Percentiles rank a stretch among this genome's conserved stretches.
These are phyloP conservation scores for Kluyveromyces wickerhamii DNA, from an alignment of 805 yeast genomes.

Conservation along the genomic window DNA sequence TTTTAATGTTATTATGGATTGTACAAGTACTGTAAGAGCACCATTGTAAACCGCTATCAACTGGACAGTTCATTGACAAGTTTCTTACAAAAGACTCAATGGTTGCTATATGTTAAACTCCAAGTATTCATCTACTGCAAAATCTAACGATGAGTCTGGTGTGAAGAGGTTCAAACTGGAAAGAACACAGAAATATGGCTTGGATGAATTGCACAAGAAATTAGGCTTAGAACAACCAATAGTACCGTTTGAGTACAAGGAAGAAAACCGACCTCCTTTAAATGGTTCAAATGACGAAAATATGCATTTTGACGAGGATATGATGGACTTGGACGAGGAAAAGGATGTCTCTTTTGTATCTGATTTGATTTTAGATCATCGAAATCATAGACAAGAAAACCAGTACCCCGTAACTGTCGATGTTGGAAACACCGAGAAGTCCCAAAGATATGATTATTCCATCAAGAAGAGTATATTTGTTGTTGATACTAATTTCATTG, in stretches of 20 bases:
- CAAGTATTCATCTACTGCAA: conserved; percentile 1
- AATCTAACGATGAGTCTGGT: background rate
- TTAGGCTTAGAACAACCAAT: background rate
- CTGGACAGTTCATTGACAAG: too few relatives aligned
- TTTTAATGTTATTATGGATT: too few relatives aligned
- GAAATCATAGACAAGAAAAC: conserved; percentile 6
- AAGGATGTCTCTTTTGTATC: conserved; percentile 38
- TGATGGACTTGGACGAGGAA: conserved; percentile 42
- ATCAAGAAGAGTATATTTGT: conserved; percentile 38
- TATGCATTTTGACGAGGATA: conserved; percentile 36
- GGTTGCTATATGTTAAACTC: conserved; percentile 2
- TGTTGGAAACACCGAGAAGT: background rate
- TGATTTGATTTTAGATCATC: conserved; percentile 30
- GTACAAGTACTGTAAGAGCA: too few relatives aligned
- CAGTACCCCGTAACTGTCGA: background rate
- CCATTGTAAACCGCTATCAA: too few relatives aligned
- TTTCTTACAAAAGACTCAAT: too few relatives aligned
- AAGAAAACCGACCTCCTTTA: too few relatives aligned
- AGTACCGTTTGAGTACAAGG: background rate
- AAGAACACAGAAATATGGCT: conserved; percentile 3
- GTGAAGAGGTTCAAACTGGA: background rate
- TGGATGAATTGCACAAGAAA: background rate
- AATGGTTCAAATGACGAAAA: conserved; percentile 4
- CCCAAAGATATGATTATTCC: background rate
- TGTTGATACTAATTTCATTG: conserved; percentile 75